Evolutionary conservation across 169 alveolate genomes (phyloP), one percentile per base, ranked within the genome.

Genomic region (Fabrea salina): DNA sequence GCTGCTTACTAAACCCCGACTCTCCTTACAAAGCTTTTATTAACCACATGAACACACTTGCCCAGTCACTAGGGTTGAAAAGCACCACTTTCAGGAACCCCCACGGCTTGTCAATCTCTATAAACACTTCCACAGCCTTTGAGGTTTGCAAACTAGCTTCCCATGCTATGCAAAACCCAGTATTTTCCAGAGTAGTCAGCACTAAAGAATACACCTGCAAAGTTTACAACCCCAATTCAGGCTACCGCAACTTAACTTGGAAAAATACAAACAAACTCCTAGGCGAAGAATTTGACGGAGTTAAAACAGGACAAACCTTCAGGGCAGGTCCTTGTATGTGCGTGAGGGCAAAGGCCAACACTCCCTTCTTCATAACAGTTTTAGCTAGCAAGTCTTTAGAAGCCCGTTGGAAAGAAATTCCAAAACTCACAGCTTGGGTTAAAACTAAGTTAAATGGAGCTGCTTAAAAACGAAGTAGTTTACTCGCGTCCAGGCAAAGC

Each of bases 261-360:
- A 67, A 78, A 33, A 88, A 79, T 41, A 84, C 93, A 11, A 88
- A 88, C 51, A 85, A 88, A 58, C 61, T 88, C 49, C 58, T 88
- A 8, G 82, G 78, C 11, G 79, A 74, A 70, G 93, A 90, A 16
- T 82, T 87, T 70, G 72, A 59, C 22, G 93, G 93, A 41, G 83
- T 87, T 2, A 87, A 87, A 59, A 87, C 93, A 6, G 93, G 93
- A 30, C 75, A 74, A 1, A 87, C 93, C 50, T 44, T 33, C 2
- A 75, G 77, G 4, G 93, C 93, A 4, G 93, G 93, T 0, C 87
- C 89, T 32, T 87, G 93, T 59, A 47, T 87, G 5, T 80, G 91
- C 56, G 71, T 50, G n/a, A 53, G 51, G 19, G 27, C 2, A 27
- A 13, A 30, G 16, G 22, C 41, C 19, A 30, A 74, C 3, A 3